Base-by-base conservation (phyloP, 345 rosid species). In the Dipteronia dyeriana region DNA sequence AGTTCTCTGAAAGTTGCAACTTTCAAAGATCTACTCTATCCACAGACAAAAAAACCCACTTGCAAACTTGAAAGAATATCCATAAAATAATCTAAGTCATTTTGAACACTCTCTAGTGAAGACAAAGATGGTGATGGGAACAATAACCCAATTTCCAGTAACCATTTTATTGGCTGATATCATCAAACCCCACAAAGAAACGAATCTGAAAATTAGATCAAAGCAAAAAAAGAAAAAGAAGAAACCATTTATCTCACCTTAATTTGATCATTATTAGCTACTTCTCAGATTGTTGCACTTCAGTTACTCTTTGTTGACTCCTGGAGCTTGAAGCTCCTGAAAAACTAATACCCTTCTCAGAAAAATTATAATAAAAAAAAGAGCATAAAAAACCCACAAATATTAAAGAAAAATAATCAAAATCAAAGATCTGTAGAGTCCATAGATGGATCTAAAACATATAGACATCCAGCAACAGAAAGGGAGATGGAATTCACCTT, bases 21-120 rank as follows among this genome's bases (percentile, higher is more conserved):
- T 68, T 77, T 81, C 86, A 77, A 75, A 19, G 67, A 79, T 76
- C 80, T 61, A 78, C 75, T 71, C 7, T 60, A 72, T 77, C 71
- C 39, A 74, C 71, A 66, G 29, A 63, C 53, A 75, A 62, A 51
- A 51, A 66, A 62, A 63, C 82, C 54, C 61, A n/a, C 61, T 56
- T 56, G 22, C 4, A 56, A 56, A 57, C 51, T 68, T 57, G 56
- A 22, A 78, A 68, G 63, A 79, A 81, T 78, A 68, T 78, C 73
- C 72, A 78, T 66, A 49, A 78, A 62, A 74, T 43, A 75, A 71
- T 79, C 67, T 60, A 66, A 23, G 26, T 9, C n/a, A 19, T 67
- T 81, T 76, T 75, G 74, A 77, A 60, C 17, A 14, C 9, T 56
- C 70, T 79, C 47, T 9, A 76, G 71, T 74, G 62, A 72, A 78